Base-by-base conservation (phyloP, 2,329 filamentous ascomycete genomes). In the Macrophomina pseudophaseolina region DNA sequence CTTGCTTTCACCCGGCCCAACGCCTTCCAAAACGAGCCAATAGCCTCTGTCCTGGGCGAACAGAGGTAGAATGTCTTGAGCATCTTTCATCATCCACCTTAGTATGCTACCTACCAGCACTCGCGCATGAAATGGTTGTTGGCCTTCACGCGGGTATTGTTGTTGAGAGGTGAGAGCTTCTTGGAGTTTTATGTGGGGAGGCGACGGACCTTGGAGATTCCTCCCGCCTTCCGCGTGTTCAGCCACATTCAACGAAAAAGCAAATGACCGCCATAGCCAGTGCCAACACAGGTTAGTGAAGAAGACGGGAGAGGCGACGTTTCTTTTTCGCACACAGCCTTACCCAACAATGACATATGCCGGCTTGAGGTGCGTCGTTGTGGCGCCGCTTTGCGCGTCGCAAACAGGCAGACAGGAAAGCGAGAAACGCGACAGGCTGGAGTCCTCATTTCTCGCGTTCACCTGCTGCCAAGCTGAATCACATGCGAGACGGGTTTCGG, bases 161-260 rank as follows among this genome's bases (percentile, higher is more conserved):
- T 23, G 23, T 23, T 23, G 23, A 23, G 23, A 23, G 23, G 23
- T 23, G 23, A 23, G 23, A 23, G 23, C 23, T 35, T 35, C 8
- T 53, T 53, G 12, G 35, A 6, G 30, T 14, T 12, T 40, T 11
- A n/a, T 11, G 9, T 38, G 32, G 32, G 52, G 16, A 38, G 5
- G 6, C 7, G 5, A 8, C 16, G 7, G 16, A 49, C 30, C 42
- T n/a, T 49, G 44, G 58, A 62, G 32, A 60, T 35, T 35, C 30
- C 8, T 23, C 9, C 18, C 16, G 11, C 12, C 46, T n/a, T 4
- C 12, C 30, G 23, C 6, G 8, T 30, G 30, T 44, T 35, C 44
- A 62, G 58, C 58, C 58, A 62, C 58, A 40, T 48, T 49, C 58
- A 62, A 62, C 44, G 32, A 49, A 62, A 35, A 35, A n/a, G 12